Base-by-base conservation (phyloP, 208 protist genomes). In the Acanthamoeba castellanii region DNA sequence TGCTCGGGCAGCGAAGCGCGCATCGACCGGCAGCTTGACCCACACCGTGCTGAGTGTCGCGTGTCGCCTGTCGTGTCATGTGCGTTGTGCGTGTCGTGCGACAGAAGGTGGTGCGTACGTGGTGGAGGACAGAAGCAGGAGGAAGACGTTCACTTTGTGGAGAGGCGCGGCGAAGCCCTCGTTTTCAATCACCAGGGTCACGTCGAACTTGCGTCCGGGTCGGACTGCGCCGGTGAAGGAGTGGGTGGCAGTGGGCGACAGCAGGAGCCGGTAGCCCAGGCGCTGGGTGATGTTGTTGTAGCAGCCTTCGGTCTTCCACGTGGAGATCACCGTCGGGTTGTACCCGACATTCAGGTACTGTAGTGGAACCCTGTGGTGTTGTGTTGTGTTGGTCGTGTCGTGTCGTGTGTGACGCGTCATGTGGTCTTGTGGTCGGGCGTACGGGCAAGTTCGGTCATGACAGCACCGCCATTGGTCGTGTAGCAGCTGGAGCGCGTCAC, bases 111-210 rank as follows among this genome's bases (percentile, higher is more conserved):
- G 34, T 57, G 3, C 70, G 37, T 50, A 34, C 30, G 70, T 22
- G 70, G 3, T 5, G 34, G 70, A 1, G 70, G 37, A 45, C 22
- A 81, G 70, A 9, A 81, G 7, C 27, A 27, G 16, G 59, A 81
- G 70, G 70, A 45, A 81, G 70, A 81, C 70, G 30, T 25, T 30
- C 22, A 81, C 32, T n/a, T 50, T 1, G 32, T 50, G 70, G 8
- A 81, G 70, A 13, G 70, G 70, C 4, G 70, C 34, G 5, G 70
- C 1, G 32, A 81, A 81, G 37, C 70, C 70, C 37, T 34, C 14
- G 37, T 81, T 81, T n/a, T 81, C 70, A 7, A 81, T 81, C 18
- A 81, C 70, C 14, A 81, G 32, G 22, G 70, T 45, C 34, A 81
- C 22, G 13, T 34, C 30, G 32, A 81, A 81, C 7, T 18, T 13